Percentiles rank a stretch among this genome's conserved stretches.
Evolutionary conservation across 2,329 filamentous ascomycete species (phyloP).

Genomic region (Tolypocladium sp.): DNA sequence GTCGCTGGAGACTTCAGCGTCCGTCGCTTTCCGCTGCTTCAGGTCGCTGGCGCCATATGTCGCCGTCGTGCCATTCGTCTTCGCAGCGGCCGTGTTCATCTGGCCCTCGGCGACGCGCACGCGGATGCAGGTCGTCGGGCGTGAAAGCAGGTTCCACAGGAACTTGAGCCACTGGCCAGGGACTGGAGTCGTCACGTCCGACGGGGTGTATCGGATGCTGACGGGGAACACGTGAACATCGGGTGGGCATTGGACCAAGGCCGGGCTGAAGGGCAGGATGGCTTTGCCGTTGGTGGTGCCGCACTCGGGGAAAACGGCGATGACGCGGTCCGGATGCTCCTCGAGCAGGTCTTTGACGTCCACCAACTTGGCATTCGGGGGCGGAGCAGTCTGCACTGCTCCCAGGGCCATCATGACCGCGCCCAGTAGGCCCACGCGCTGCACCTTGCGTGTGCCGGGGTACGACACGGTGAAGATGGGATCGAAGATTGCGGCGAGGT

Average conservation of each 20-base stretch:
- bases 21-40: conserved; percentile 13
- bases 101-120: conserved; percentile 81
- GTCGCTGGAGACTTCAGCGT: conserved; percentile 29
- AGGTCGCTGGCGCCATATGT: conserved; percentile 16
- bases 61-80: conserved; percentile 23
- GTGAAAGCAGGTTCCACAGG: conserved; percentile 76
- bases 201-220: conserved; percentile 78
- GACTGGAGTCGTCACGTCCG: conserved; percentile 84
- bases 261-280: conserved; percentile 75
- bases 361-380: conserved; percentile 40
- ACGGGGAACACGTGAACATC: conserved; percentile 79
- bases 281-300: conserved; percentile 90
- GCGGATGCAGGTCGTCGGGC: conserved; percentile 80
- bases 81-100: conserved; percentile 35
- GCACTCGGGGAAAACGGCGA: conserved; percentile 88
- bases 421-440: conserved; percentile 65
- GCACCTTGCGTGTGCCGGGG: conserved; percentile 63
- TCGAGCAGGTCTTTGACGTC: conserved; percentile 54
- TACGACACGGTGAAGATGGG: conserved; percentile 87
- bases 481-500: conserved; percentile 92
- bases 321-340: conserved; percentile 62
- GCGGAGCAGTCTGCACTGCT: conserved; percentile 39
- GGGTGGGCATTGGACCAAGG: conserved; percentile 57
- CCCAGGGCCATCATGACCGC: conserved; percentile 68
- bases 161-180: conserved; percentile 66